Evolutionary conservation across 768 basidiomycete genomes (phyloP), one percentile per base, ranked within the genome.

Genomic region (Panaeolus papilionaceus): DNA sequence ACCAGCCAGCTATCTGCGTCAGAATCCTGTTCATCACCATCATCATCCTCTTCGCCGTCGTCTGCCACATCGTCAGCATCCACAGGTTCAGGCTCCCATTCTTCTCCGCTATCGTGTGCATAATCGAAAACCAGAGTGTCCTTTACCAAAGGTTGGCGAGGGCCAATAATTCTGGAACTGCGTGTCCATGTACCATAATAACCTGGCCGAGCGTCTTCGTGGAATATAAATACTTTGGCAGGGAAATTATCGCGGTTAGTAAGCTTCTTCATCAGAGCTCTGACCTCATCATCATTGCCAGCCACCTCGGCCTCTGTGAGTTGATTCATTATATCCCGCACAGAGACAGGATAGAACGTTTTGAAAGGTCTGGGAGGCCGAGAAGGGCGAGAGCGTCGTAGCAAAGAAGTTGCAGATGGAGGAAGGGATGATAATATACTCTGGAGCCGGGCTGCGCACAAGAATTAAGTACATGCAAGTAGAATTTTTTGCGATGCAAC

Each of bases 131-230:
- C 84, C 0, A 91, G 80, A 11, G 87, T 82, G 73, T 99, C 98
- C 70, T 87, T 87, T 2, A 85, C 88, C 68, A 97, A 91, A 0
- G 98, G 96, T 18, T 85, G 87, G 16, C 98, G 89, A 1, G 96
- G 91, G 0, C 95, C 92, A 67, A 99, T 88, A 39, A 88, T 78
- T 18, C 83, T 83, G 14, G 95, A 96, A 68, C 83, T 88, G 64
- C 92, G 90, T 8, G 95, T 96, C 91, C 94, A 98, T 6, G 98
- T 99, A 23, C 96, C 97, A 72, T 89, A 92, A 78, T 97, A 99
- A 1, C 95, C 95, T 12, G 98, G 97, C 61, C 98, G 88, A 0
- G 86, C 84, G 76, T 99, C 95, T 66, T 91, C 91, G 16, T 83
- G 79, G 77, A 98, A 99, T 67, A 93, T 89, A 45, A 99, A 82